A percentile compares a stretch with the other conserved stretches of the same genome.
phyloP scores from a whole-genome alignment of 1,139 yeast species.

The Magnusiomyces paraingens region DNA sequence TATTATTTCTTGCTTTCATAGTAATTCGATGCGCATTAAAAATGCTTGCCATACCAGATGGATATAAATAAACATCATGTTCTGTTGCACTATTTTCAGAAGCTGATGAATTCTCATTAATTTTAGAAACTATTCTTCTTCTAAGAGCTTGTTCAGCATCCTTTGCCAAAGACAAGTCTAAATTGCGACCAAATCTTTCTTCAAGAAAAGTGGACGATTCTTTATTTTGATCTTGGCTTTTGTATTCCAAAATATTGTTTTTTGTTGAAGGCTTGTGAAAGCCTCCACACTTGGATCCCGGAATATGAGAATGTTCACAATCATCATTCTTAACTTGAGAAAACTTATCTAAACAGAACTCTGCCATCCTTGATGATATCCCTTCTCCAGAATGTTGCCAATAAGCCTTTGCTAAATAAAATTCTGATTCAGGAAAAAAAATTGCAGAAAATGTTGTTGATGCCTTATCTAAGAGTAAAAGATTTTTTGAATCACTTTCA shows the following conservation, averaged over 20 bases:
- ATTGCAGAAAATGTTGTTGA: conserved; percentile 71
- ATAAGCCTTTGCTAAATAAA: conserved; percentile 65
- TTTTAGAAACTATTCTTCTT: conserved; percentile 67
- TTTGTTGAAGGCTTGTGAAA: conserved; percentile 11
- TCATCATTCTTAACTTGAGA: conserved; percentile 24
- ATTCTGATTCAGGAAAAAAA: conserved; percentile 56
- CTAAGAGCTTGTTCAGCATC: conserved; percentile 71
- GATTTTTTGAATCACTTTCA: conserved; percentile 31
- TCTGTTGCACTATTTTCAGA: conserved; percentile 34
- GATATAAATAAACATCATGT: conserved; percentile 73
- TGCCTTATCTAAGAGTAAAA: conserved; percentile 51
- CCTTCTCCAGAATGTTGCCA: conserved; percentile 99
- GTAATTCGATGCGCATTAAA: conserved; percentile 73
- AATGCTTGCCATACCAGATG: conserved; percentile 91
- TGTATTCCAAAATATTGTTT: neutral
- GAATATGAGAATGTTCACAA: conserved; percentile 9
- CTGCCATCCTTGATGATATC: conserved; percentile 81
- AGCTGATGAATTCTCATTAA: conserved; percentile 37
- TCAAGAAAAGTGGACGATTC: conserved; percentile 72
- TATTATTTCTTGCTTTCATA: conserved; percentile 33
- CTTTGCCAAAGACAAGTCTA: conserved; percentile 67
- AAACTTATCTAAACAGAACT: conserved; percentile 65
- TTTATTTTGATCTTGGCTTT: conserved; percentile 28
- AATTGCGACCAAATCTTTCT: conserved; percentile 82
- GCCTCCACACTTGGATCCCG: conserved; percentile 16